Evolutionary conservation across 495 filamentous ascomycete genomes (phyloP).

Genomic region (Lasiosphaeris hirsuta): DNA sequence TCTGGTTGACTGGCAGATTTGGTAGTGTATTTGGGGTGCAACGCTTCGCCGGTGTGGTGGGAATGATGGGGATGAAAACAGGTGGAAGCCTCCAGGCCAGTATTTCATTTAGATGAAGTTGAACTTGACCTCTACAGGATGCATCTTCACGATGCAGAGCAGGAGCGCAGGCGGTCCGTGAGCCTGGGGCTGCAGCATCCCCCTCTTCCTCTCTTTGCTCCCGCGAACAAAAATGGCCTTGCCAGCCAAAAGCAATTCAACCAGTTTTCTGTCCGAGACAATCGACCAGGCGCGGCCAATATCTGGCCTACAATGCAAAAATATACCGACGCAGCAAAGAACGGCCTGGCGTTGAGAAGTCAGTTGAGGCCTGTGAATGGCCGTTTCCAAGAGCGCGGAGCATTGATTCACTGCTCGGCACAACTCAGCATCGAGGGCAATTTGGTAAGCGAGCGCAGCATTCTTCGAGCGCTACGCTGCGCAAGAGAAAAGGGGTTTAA

Average conservation of each 20-base stretch:
- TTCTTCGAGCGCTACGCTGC: not conserved
- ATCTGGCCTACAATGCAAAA: not conserved
- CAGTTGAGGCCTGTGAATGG: not conserved
- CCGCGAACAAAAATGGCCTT: not conserved
- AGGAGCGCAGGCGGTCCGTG: constrained; percentile 1
- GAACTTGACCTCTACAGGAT: not conserved
- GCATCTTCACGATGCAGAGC: constrained; percentile 6
- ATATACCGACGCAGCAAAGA: not conserved
- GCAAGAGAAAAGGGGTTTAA: constrained; percentile 1
- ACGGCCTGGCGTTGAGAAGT: not conserved
- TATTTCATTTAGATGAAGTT: not conserved
- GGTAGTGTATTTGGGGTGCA: too few relatives aligned
- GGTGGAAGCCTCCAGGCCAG: not conserved
- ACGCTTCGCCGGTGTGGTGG: too few relatives aligned
- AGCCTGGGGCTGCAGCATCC: not conserved
- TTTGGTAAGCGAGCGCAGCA: not conserved
- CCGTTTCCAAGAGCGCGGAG: not conserved
- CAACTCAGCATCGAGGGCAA: not conserved
- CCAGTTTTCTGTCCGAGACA: not conserved
- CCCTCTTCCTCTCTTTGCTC: not conserved
- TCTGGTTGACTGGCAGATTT: not conserved
- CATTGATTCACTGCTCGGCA: not conserved
- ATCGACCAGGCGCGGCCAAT: not conserved
- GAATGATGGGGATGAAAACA: not conserved
- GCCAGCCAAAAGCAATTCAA: not conserved